Conservation (phyloP, 164 flowering plant species). For the Dillenia turbinata region DNA sequence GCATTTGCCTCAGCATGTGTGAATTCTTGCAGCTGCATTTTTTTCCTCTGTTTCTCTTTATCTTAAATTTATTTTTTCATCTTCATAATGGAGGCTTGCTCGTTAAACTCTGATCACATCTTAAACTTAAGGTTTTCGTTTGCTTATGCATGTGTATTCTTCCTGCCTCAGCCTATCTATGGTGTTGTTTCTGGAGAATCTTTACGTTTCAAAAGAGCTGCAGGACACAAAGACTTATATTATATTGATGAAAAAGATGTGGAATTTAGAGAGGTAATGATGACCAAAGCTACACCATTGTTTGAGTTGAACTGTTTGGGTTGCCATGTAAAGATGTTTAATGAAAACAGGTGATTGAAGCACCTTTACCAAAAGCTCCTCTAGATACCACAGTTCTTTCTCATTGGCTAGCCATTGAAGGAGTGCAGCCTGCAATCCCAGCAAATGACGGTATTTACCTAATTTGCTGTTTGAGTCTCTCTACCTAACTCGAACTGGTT, state of each 20-base stretch:
- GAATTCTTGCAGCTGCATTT: too few relatives aligned
- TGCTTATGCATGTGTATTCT: slow-evolving; percentile 11
- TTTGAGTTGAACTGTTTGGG: slow-evolving; percentile 1
- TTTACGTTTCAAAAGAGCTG: slow-evolving; percentile 77
- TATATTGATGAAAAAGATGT: slow-evolving; percentile 89
- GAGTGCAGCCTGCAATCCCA: slow-evolving; percentile 96
- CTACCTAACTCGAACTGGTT: too few relatives aligned
- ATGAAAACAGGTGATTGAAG: slow-evolving; percentile 71
- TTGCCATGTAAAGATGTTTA: slow-evolving; percentile 3
- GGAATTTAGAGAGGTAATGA: slow-evolving; percentile 73
- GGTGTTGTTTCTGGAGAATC: slow-evolving; percentile 83
- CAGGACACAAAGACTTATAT: slow-evolving; percentile 77
- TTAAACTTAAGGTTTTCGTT: slow-evolving; percentile 5
- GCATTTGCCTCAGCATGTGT: too few relatives aligned
- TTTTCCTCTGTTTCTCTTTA: too few relatives aligned
- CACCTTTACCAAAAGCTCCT: slow-evolving; percentile 92
- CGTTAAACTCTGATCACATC: neutral
- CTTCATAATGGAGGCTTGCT: too few relatives aligned
- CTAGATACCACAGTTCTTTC: slow-evolving; percentile 71
- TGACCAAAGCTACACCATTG: neutral
- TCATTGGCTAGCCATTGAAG: slow-evolving; percentile 99
- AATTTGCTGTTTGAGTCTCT: too few relatives aligned
- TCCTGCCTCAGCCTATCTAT: slow-evolving; percentile 71
- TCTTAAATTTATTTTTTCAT: too few relatives aligned
- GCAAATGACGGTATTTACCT: slow-evolving; percentile 70